Evolutionary conservation across 2,329 filamentous ascomycete genomes (phyloP), one percentile per base, ranked within the genome.

Genomic region (Purpureocillium lavendulum): DNA sequence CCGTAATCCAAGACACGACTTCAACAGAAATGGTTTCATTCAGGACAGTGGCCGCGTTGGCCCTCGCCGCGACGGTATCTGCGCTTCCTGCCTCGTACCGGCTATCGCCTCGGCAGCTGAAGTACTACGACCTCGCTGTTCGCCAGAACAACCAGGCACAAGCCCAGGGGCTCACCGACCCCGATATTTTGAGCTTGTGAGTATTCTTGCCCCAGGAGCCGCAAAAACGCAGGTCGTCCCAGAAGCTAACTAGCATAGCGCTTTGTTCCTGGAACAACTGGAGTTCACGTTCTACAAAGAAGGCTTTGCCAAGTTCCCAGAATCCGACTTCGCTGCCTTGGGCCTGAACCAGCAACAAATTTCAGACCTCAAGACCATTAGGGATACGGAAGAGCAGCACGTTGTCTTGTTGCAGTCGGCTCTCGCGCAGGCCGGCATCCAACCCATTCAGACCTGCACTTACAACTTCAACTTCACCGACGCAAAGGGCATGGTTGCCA

Each of bases 381-480:
- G 77, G 47, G 52, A 65, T 42, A 82, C 78, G 18, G 84, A 87
- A 60, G 63, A 71, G 35, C 67, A 52, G 30, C 62, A 64, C 52
- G 61, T 64, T 33, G 51, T 49, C 7, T 52, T 62, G 40, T 52
- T 65, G 30, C 73, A 76, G 49, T 67, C 67, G 37, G 69, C 77
- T 40, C 76, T 86, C 49, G 73, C 76, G 10, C 71, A 73, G 46
- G 72, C 70, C 32, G 81, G 81, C 45, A 70, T 75, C 43, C 66
- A 75, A 52, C 82, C 84, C 24, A 82, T 87, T 5, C 66, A 75
- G 57, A 71, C 77, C 7, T 87, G 84, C 72, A 66, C 68, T 39
- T 88, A 88, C 68, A 75, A 83, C 65, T 88, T 88, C 55, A 69
- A 68, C 49, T 77, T 84, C 58, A 79, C 76, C 37, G 73, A 79